A percentile compares a stretch with the other conserved stretches of the same genome.
phyloP scores from a whole-genome alignment of 2,329 filamentous ascomycete species.

The Clarireedia monteithiana region DNA sequence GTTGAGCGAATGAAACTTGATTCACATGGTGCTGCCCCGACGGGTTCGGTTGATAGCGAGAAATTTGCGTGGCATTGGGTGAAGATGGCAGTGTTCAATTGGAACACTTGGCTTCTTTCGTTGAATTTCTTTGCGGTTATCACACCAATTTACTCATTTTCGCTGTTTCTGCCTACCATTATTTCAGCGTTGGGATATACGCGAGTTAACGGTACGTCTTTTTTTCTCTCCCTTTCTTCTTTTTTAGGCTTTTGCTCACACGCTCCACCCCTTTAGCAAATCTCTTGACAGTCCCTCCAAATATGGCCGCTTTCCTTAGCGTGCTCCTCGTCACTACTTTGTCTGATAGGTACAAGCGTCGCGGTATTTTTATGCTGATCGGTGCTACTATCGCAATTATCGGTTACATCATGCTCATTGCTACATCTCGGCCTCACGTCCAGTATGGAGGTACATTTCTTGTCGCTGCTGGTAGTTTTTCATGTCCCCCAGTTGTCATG shows the following conservation, averaged over 20 bases:
- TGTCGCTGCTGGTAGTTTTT: conserved; percentile 80
- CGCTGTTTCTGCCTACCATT: conserved; percentile 36
- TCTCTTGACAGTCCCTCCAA: conserved; percentile 43
- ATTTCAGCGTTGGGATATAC: conserved; percentile 46
- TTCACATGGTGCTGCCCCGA: background rate
- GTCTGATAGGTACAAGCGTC: conserved; percentile 63
- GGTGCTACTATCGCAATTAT: conserved; percentile 58
- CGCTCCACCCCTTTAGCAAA: conserved; percentile 33
- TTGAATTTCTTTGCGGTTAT: conserved; percentile 5
- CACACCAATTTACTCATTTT: conserved; percentile 31
- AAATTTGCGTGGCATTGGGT: conserved; percentile 10
- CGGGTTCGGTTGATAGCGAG: background rate
- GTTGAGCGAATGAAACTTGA: conserved; percentile 8
- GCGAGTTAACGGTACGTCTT: conserved; percentile 9
- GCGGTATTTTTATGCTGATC: conserved; percentile 66
- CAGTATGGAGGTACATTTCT: conserved; percentile 80
- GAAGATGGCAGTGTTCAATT: conserved; percentile 3
- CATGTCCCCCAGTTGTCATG: conserved; percentile 36
- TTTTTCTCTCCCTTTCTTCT: background rate
- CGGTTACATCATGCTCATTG: conserved; percentile 74
- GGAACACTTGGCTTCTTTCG: conserved; percentile 6
- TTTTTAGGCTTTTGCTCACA: too few species aligned
- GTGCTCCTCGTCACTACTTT: conserved; percentile 63
- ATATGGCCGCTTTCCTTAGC: conserved; percentile 55
- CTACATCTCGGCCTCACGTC: conserved; percentile 51